Evolutionary conservation across 192 early-diverging fungal species (phyloP), one percentile per base, ranked within the genome.

Genomic region (Coemansia sp.): DNA sequence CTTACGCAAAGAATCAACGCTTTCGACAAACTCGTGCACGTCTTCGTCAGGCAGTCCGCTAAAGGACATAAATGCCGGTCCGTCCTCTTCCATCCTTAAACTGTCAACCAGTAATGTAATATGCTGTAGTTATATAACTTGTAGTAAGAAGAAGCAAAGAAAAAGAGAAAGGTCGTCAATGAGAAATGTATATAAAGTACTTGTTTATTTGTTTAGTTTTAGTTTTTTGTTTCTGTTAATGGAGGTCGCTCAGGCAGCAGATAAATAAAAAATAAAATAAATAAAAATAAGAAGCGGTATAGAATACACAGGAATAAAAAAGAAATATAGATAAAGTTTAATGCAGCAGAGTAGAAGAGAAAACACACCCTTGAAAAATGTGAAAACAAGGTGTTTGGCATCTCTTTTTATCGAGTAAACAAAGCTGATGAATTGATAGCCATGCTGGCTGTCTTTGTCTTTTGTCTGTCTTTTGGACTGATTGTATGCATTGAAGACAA

Each of bases 11-110:
- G 77, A 48, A 29, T 80, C 77, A 32, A 80, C 77, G 66, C 65
- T 80, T 56, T 36, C 48, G 11, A 80, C 77, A 72, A 80, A 80
- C 54, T 80, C 77, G 49, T 72, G 30, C 25, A 80, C 61, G 38
- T 68, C 55, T 36, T 80, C 77, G 60, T 75, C 77, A 1, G 77
- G 77, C 32, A 72, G 66, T 5, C 77, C 77, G 57, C 72, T 80
- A 30, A 80, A 80, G 38, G 77, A 71, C 4, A 80, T 67, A 61
- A 80, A 80, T 60, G 77, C 77, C 20, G 77, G 77, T n/a, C 77
- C 77, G 40, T 80, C 77, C 50, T 80, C 77, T 20, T 80, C 77
- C 71, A 73, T 73, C 48, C 28, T 30, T 32, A 34, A 57, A 33
- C 5, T 57, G 17, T 30, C 5, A 5, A 57, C n/a, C n/a, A n/a